These are phyloP conservation scores for Protostelium mycophagum DNA, from an alignment of 78 protist genomes.

Conservation along the genomic window DNA sequence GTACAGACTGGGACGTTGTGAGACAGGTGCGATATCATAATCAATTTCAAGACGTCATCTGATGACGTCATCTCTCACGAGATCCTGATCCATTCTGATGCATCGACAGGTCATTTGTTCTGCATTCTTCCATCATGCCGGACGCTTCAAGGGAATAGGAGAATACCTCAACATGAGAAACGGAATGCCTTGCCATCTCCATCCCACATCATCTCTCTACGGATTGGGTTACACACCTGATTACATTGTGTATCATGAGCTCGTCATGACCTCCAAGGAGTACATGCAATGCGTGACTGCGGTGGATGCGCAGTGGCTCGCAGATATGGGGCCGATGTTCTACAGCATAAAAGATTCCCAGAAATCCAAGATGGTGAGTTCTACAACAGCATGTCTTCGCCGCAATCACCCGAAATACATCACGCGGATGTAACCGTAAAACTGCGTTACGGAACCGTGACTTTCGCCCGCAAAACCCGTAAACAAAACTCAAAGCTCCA, in stretches of 20 bases:
- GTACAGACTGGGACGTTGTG: constrained; percentile 86
- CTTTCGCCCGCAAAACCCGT: too few species aligned
- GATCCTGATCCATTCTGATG: too few species aligned
- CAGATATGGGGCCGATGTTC: constrained; percentile 88
- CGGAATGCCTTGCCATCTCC: constrained; percentile 94
- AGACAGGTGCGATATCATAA: constrained; percentile 22
- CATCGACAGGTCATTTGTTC: constrained; percentile 74
- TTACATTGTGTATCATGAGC: constrained; percentile 98
- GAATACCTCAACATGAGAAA: constrained; percentile 94
- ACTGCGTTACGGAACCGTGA: too few species aligned
- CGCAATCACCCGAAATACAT: too few species aligned
- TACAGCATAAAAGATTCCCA: constrained; percentile 46
- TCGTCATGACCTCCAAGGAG: constrained; percentile 94
- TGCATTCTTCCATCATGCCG: constrained; percentile 90
- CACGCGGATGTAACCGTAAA: too few species aligned
- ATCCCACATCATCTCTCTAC: constrained; percentile 92
- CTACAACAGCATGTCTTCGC: too few species aligned
- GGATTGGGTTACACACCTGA: constrained; percentile 93
- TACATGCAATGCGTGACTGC: constrained; percentile 95
- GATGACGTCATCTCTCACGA: background rate
- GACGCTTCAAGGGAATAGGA: constrained; percentile 81
- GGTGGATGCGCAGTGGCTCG: constrained; percentile 98
- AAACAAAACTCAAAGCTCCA: too few species aligned
- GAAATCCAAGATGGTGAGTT: background rate
- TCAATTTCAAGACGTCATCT: background rate